Conservation (phyloP, 495 filamentous ascomycete genomes). For the Trichoderma orchidacearum region DNA sequence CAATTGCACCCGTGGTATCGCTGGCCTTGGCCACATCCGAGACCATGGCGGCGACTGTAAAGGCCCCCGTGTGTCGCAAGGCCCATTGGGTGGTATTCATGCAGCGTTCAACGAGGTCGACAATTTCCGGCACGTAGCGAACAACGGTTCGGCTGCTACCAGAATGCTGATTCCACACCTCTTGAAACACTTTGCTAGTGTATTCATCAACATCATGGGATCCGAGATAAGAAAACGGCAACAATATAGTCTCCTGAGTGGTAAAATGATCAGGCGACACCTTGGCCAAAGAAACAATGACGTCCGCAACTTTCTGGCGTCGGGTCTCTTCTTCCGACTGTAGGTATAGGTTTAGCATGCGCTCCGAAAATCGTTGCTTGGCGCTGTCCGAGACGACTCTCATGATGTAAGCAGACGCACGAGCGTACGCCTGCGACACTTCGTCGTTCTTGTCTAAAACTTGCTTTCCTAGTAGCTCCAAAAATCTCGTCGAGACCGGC, state of each 20-base stretch:
- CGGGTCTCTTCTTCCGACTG: slow-evolving; percentile 58
- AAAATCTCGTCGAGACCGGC: slow-evolving; percentile 63
- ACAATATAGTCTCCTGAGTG: slow-evolving; percentile 52
- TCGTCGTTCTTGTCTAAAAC: slow-evolving; percentile 85
- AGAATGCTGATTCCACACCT: slow-evolving; percentile 82
- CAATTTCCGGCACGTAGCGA: slow-evolving; percentile 74
- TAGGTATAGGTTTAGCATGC: slow-evolving; percentile 63
- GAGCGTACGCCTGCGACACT: slow-evolving; percentile 73
- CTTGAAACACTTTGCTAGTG: slow-evolving; percentile 58
- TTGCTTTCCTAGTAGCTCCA: slow-evolving; percentile 62
- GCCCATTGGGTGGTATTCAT: slow-evolving; percentile 73
- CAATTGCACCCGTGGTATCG: slow-evolving; percentile 35
- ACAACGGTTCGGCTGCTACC: slow-evolving; percentile 70
- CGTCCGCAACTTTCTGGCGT: slow-evolving; percentile 65
- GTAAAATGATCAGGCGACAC: slow-evolving; percentile 80
- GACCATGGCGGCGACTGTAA: slow-evolving; percentile 63
- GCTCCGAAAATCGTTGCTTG: slow-evolving; percentile 50
- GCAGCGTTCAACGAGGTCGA: slow-evolving; percentile 47
- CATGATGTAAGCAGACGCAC: slow-evolving; percentile 72
- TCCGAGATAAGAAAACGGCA: slow-evolving; percentile 80
- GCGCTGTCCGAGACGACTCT: slow-evolving; percentile 58
- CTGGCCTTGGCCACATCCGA: slow-evolving; percentile 36
- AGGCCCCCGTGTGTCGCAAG: slow-evolving; percentile 75
- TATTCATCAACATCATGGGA: slow-evolving; percentile 74
- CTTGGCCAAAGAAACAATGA: slow-evolving; percentile 67